Base-by-base conservation (phyloP, 1,284 basidiomycete species). In the Melampsora abietis-canadensis region DNA sequence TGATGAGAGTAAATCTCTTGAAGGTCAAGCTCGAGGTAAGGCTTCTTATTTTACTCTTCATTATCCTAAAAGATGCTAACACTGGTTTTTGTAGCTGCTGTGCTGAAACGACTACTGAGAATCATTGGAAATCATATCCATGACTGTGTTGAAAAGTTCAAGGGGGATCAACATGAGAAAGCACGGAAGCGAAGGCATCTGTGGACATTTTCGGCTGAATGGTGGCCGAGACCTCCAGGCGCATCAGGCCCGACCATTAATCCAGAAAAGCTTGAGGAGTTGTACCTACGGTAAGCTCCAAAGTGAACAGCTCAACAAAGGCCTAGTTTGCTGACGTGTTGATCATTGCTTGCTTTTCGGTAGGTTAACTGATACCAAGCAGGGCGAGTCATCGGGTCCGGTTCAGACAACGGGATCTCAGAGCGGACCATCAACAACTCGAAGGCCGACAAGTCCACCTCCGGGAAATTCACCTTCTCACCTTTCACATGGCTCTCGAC, bases 61-160 rank as follows among this genome's bases (percentile, higher is more conserved):
- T 89, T 90, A 92, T 84, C 86, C 98, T 66, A 95, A 96, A 83
- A 84, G 91, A 64, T 93, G 44, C 93, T 94, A 77, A 89, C 92
- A 77, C 89, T 97, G 85, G 89, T 90, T 75, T 87, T 94, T 96
- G 78, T 91, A 96, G 82, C 98, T 98, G 84, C 90, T 0, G 92
- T 94, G 57, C 85, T 98, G 78, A 98, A 98, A 82, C 93, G 98
- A 80, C 97, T 94, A 54, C 86, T 98, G 37, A 90, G 92, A 75
- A 91, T 91, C 12, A 96, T 99, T 78, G 96, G 96, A 47, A 87
- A 89, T 72, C 90, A 92, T 68, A 98, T 99, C 80, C 93, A 97
- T 79, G 83, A 85, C 64, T 89, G 97, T 5, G 86, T 97, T 27
- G 87, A 87, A 67, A 83, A 87, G 75, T 46, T 44, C 30, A 48